A percentile compares a stretch with the other conserved stretches of the same genome.
Conservation (phyloP, 2,329 filamentous ascomycete species). For the Cladosporium sp. region DNA sequence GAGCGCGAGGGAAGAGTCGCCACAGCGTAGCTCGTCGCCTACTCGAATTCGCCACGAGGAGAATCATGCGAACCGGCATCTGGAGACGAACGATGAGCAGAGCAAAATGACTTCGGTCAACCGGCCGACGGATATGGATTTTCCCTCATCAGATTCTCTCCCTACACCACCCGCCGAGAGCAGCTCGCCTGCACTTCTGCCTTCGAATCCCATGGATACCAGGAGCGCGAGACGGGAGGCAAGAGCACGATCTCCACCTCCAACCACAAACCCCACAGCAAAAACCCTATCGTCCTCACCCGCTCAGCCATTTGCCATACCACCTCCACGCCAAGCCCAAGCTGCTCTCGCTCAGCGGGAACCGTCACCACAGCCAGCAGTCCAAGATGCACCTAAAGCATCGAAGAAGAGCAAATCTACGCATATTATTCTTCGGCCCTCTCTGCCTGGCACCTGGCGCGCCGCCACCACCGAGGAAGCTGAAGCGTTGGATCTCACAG, state of each 20-base stretch:
- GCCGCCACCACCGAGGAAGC: slow-evolving; percentile 23
- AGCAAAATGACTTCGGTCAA: too few relatives aligned
- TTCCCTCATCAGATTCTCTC: background rate
- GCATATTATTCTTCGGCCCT: slow-evolving; percentile 26
- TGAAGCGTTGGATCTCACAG: slow-evolving; percentile 23
- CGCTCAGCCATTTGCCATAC: too few relatives aligned
- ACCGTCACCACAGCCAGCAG: slow-evolving; percentile 8
- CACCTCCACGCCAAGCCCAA: background rate
- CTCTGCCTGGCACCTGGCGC: slow-evolving; percentile 30
- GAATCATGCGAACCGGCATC: too few relatives aligned
- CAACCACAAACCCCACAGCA: background rate
- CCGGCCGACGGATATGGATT: background rate
- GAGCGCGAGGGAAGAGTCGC: too few relatives aligned
- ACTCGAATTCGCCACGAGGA: too few relatives aligned
- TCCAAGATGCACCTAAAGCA: background rate
- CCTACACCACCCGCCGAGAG: background rate
- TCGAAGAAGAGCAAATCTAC: slow-evolving; percentile 15
- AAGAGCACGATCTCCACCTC: background rate
- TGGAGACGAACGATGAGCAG: too few relatives aligned
- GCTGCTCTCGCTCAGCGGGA: slow-evolving; percentile 7
- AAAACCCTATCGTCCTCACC: slow-evolving; percentile 4
- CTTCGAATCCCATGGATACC: background rate
- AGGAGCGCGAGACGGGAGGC: background rate
- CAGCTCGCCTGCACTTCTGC: background rate
- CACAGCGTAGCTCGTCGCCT: too few relatives aligned